Evolutionary conservation across 495 filamentous ascomycete genomes (phyloP).

Genomic region (Aspergillus taichungensis): DNA sequence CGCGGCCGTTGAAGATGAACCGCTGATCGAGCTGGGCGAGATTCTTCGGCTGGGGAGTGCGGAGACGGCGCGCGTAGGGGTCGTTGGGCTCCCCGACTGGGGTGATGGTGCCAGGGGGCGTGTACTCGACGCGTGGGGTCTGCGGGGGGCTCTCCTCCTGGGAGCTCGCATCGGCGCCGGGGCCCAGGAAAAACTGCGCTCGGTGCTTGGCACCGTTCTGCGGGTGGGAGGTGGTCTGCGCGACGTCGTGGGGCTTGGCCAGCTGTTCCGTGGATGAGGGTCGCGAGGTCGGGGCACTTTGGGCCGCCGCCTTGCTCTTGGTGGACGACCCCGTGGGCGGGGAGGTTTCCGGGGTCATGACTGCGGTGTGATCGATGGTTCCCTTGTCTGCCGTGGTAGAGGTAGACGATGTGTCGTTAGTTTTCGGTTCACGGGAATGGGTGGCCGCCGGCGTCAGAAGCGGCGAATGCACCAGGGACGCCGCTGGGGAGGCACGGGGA

Average conservation of each 20-base stretch:
- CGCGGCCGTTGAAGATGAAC: conserved; percentile 68
- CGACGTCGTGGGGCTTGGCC: conserved; percentile 23
- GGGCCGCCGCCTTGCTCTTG: conserved; percentile 16
- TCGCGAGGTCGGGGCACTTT: conserved; percentile 34
- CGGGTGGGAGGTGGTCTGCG: conserved; percentile 31
- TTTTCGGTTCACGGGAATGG: conserved; percentile 40
- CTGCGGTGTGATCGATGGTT: conserved; percentile 57
- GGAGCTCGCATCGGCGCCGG: conserved; percentile 42
- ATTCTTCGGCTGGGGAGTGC: conserved; percentile 61
- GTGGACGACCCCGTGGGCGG: conserved; percentile 24
- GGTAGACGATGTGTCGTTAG: conserved; percentile 18
- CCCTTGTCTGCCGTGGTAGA: conserved; percentile 25
- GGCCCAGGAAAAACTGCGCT: conserved; percentile 66
- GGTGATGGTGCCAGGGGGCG: conserved; percentile 61
- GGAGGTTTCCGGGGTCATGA: conserved; percentile 43
- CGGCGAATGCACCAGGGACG: conserved; percentile 70
- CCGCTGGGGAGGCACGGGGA: conserved; percentile 39
- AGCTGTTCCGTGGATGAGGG: conserved; percentile 39
- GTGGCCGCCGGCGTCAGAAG: conserved; percentile 82
- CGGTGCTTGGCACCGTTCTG: conserved; percentile 45
- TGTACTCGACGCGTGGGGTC: conserved; percentile 47
- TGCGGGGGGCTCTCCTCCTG: conserved; percentile 44
- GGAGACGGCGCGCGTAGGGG: conserved; percentile 76
- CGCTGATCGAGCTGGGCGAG: conserved; percentile 66
- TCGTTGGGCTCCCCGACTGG: conserved; percentile 78